Conservation (phyloP, 169 alveolate genomes). For the Plasmodium malariae region DNA sequence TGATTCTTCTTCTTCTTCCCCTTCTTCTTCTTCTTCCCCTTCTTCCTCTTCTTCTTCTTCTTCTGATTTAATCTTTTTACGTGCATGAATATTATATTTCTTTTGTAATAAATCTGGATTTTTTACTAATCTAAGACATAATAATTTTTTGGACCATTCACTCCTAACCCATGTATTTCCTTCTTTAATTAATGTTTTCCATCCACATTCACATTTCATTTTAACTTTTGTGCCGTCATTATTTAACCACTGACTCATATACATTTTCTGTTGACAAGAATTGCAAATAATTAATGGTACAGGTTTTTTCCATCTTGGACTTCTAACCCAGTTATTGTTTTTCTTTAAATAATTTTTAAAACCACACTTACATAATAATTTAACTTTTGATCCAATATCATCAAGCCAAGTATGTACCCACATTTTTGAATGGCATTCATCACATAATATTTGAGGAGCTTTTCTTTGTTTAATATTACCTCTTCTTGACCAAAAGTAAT, state of each 20-base stretch:
- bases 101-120: conserved; percentile 49
- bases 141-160: conserved; percentile 77
- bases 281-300: conserved; percentile 70
- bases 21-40: not conserved
- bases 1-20: not conserved
- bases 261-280: conserved; percentile 72
- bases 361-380: conserved; percentile 74
- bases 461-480: conserved; percentile 71
- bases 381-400: conserved; percentile 75
- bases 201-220: conserved; percentile 77
- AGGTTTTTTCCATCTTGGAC: conserved; percentile 76
- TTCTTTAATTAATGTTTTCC: conserved; percentile 73
- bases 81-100: conserved; percentile 54
- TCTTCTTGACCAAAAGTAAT: conserved; percentile 54
- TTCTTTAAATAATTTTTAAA: conserved; percentile 67
- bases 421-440: conserved; percentile 69
- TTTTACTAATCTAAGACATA: conserved; percentile 56
- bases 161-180: conserved; percentile 77
- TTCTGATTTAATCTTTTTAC: conserved; percentile 30
- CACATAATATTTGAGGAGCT: conserved; percentile 76
- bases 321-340: conserved; percentile 76
- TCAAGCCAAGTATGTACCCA: conserved; percentile 78
- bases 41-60: conserved; percentile 13
- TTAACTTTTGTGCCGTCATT: conserved; percentile 75
- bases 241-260: conserved; percentile 77